Evolutionary conservation across 2,329 filamentous ascomycete genomes (phyloP), one percentile per base, ranked within the genome.

Genomic region (Helminthosporium solani): DNA sequence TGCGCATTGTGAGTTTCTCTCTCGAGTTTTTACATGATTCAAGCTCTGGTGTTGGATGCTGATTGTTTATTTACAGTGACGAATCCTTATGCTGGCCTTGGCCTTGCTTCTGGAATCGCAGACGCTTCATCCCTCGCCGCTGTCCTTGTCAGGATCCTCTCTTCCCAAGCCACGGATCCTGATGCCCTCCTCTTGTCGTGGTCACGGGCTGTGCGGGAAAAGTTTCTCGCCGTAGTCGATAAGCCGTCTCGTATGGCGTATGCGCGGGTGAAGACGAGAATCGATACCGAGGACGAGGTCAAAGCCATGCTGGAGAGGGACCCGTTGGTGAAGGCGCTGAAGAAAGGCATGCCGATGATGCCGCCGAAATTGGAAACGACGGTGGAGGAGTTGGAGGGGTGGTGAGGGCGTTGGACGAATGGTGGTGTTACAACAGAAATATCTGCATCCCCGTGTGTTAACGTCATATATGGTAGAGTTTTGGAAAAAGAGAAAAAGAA

Each of bases 31-130:
- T n/a, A n/a, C n/a, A n/a, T n/a, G n/a, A 31, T n/a, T 5, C 28
- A 31, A n/a, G 28, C n/a, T n/a, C n/a, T n/a, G 12, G 28, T 8
- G 4, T 12, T 7, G 28, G 5, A 31, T 19, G 16, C 36, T 34
- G 4, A 31, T 18, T 16, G 19, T 6, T 25, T 9, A 7, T 6
- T 9, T 8, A 42, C 37, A 60, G 61, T 71, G 15, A 70, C 68
- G 11, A 70, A 70, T 38, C 66, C 68, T 7, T 71, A 71, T 39
- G 67, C 65, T 0, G 68, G 67, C 2, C 57, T 68, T 1, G 67
- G 67, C 15, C 61, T 71, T 5, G 63, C 59, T 0, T 60, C 61
- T 5, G 68, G 68, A 3, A 61, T 71, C 40, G 63, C 67, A 18
- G 68, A 71, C 33, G 67, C 65, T 0, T 50, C 60, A 0, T 61